Percentiles rank a stretch among this genome's conserved stretches.
Conservation (phyloP, 2,329 filamentous ascomycete genomes). For the Diaporthe ampelina region DNA sequence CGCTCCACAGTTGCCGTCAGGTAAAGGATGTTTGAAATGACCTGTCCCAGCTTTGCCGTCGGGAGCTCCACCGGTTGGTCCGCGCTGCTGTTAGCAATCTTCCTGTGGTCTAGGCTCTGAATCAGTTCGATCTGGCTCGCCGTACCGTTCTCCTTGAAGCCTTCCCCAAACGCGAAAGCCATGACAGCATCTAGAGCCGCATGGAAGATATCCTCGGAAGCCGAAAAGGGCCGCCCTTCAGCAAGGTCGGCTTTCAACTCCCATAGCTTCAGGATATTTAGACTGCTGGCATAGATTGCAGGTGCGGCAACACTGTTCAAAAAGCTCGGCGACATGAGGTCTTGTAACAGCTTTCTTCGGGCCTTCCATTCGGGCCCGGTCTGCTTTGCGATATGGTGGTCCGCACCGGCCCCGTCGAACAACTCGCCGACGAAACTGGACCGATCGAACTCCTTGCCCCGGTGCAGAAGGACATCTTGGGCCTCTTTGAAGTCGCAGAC, state of each 20-base stretch:
- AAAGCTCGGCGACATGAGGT: constrained; percentile 55
- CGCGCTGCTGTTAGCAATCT: background rate
- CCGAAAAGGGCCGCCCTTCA: constrained; percentile 50
- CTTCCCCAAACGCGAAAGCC: constrained; percentile 51
- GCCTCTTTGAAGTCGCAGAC: constrained; percentile 35
- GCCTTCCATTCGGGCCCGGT: constrained; percentile 50
- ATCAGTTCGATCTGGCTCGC: constrained; percentile 7
- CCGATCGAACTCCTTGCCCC: constrained; percentile 34
- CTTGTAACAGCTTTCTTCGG: constrained; percentile 52
- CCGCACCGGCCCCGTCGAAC: constrained; percentile 43
- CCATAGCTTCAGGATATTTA: constrained; percentile 53
- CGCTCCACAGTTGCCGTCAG: constrained; percentile 3
- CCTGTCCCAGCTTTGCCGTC: constrained; percentile 3
- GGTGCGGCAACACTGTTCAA: constrained; percentile 52
- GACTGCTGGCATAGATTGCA: constrained; percentile 50
- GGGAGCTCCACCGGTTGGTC: constrained; percentile 9
- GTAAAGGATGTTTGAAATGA: background rate
- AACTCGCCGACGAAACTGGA: constrained; percentile 49
- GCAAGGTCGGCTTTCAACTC: constrained; percentile 49
- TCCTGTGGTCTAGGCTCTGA: background rate
- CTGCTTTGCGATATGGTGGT: constrained; percentile 53
- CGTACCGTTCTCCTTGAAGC: constrained; percentile 23
- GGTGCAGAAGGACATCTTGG: constrained; percentile 36
- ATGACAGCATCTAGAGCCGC: constrained; percentile 53
- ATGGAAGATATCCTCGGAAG: constrained; percentile 50